Evolutionary conservation across 2,329 filamentous ascomycete genomes (phyloP).

Genomic region (Colletotrichum truncatum): DNA sequence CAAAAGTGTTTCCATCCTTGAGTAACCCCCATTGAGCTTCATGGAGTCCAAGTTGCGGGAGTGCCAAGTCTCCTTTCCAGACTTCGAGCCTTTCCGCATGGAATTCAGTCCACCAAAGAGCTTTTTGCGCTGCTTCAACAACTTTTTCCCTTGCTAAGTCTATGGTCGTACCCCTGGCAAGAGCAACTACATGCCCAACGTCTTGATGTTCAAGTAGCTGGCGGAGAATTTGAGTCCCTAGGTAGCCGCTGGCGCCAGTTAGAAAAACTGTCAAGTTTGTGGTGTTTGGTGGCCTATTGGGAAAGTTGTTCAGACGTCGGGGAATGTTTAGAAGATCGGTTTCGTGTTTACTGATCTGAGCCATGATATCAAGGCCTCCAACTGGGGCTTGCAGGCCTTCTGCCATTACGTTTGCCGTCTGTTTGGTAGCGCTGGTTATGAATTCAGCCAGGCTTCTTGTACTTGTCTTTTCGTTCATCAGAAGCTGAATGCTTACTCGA

Average conservation of each 20-base stretch:
- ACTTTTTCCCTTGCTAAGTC: not conserved
- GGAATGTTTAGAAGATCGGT: not conserved
- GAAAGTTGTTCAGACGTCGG: not conserved
- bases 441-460: slow-evolving; percentile 7
- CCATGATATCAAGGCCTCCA: not conserved
- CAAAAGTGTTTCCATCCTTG: not conserved
- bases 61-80: slow-evolving; percentile 1
- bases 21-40: not conserved
- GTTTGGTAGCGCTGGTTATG: not conserved
- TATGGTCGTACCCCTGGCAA: not conserved
- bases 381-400: fast-evolving
- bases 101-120: slow-evolving; percentile 15
- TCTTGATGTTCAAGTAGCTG: not conserved
- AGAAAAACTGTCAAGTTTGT: not conserved
- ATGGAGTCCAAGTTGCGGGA: not conserved
- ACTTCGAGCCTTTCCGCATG: slow-evolving; percentile 10
- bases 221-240: slow-evolving; percentile 19
- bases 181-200: not conserved
- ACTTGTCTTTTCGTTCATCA: slow-evolving; percentile 20
- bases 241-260: slow-evolving; percentile 5
- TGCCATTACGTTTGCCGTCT: fast-evolving
- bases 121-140: not conserved
- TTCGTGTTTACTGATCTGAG: not conserved
- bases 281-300: not conserved
- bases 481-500: slow-evolving; percentile 12